phyloP scores from a whole-genome alignment of 2,329 filamentous ascomycete genomes.

The Cladosporium colombiae region DNA sequence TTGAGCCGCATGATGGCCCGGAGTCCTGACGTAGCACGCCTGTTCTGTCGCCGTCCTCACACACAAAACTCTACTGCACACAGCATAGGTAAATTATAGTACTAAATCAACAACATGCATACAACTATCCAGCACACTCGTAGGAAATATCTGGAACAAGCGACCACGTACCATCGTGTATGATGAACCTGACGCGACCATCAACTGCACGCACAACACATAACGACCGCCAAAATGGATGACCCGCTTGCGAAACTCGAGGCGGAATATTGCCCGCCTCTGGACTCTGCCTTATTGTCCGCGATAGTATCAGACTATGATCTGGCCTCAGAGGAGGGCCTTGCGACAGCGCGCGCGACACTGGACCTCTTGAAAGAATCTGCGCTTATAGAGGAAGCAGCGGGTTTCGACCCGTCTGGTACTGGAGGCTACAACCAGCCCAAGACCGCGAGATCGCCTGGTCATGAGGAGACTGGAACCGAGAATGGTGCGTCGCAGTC shows the following conservation, averaged over 20 bases:
- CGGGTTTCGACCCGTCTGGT: slow-evolving; percentile 77
- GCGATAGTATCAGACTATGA: slow-evolving; percentile 76
- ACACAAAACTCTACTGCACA: background rate
- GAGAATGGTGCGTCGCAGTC: slow-evolving; percentile 45
- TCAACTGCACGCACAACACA: background rate
- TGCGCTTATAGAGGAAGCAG: slow-evolving; percentile 68
- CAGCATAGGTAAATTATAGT: background rate
- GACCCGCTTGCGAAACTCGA: slow-evolving; percentile 40
- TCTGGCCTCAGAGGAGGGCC: slow-evolving; percentile 54
- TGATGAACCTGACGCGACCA: background rate
- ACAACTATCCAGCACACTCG: background rate
- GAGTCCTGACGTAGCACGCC: background rate
- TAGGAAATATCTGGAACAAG: background rate
- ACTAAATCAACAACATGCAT: background rate
- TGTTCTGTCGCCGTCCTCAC: background rate
- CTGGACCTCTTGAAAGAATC: slow-evolving; percentile 67
- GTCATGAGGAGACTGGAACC: slow-evolving; percentile 36
- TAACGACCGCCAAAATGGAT: slow-evolving; percentile 29
- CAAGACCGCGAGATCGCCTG: slow-evolving; percentile 17
- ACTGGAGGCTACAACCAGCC: slow-evolving; percentile 51
- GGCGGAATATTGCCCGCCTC: slow-evolving; percentile 70
- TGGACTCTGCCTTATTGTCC: slow-evolving; percentile 77
- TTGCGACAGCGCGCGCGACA: slow-evolving; percentile 57
- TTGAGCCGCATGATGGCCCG: slow-evolving; percentile 1
- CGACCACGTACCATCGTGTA: background rate